These are phyloP conservation scores for Talaromyces pinophilus DNA, from an alignment of 2,329 filamentous ascomycete genomes.

Conservation along the genomic window DNA sequence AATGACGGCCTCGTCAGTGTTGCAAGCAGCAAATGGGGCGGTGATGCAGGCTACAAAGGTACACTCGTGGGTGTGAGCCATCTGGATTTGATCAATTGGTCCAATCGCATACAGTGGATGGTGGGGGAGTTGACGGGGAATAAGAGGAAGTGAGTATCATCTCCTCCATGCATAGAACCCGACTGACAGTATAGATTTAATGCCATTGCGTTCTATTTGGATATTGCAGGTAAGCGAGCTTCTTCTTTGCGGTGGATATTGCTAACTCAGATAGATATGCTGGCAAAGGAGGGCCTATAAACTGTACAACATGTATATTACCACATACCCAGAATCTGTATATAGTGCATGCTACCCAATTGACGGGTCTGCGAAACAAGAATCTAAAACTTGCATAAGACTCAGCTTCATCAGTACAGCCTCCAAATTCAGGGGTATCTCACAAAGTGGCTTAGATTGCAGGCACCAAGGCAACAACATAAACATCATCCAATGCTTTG, in stretches of 20 bases:
- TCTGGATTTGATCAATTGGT: slow-evolving; percentile 68
- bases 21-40: slow-evolving; percentile 61
- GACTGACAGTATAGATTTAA: slow-evolving; percentile 54
- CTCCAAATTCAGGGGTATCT: slow-evolving; percentile 8
- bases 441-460: slow-evolving; percentile 5
- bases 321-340: neutral
- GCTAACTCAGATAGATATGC: slow-evolving; percentile 54
- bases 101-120: slow-evolving; percentile 61
- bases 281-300: slow-evolving; percentile 64
- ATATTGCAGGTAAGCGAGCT: slow-evolving; percentile 60
- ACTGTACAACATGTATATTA: slow-evolving; percentile 8
- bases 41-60: slow-evolving; percentile 57
- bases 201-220: slow-evolving; percentile 63
- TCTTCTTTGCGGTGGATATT: neutral
- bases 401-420: neutral
- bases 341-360: neutral
- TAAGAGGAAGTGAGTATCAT: slow-evolving; percentile 51
- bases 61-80: slow-evolving; percentile 65
- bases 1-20: slow-evolving; percentile 66
- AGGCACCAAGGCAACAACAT: slow-evolving; percentile 16
- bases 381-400: neutral
- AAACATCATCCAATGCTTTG: neutral
- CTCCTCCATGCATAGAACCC: neutral
- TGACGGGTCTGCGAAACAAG: neutral
- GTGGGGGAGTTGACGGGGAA: slow-evolving; percentile 59